Percentiles rank a stretch among this genome's conserved stretches.
phyloP scores from a whole-genome alignment of 78 protist genomes.

The Polysphondylium violaceum region DNA sequence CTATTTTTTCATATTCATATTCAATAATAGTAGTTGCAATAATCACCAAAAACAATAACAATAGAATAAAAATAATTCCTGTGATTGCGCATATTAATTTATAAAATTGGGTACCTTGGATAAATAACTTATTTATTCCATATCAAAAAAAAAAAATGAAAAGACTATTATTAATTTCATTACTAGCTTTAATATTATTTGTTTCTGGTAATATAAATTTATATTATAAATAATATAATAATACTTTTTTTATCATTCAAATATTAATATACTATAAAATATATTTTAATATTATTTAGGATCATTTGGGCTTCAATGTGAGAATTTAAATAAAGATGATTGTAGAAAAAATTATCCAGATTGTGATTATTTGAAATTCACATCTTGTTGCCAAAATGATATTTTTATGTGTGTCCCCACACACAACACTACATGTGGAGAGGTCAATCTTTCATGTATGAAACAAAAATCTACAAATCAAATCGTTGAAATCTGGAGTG shows the following conservation, averaged over 20 bases:
- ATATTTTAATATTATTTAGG: not conserved
- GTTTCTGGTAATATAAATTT: not conserved
- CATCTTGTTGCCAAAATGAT: slow-evolving; percentile 36
- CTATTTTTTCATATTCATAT: no score
- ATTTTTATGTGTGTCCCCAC: not conserved
- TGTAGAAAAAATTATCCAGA: slow-evolving; percentile 17
- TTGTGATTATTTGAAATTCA: slow-evolving; percentile 12
- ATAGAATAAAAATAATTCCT: no score
- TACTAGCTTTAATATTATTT: no score
- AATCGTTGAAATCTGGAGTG: slow-evolving; percentile 45
- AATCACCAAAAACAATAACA: no score
- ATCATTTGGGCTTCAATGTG: not conserved
- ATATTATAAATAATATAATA: no score
- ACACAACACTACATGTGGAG: slow-evolving; percentile 2
- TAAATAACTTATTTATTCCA: no score
- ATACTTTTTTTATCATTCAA: not conserved
- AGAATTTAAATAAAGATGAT: not conserved
- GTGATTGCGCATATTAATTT: no score
- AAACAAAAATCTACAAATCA: slow-evolving; percentile 1
- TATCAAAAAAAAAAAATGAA: no score
- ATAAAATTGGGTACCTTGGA: not conserved
- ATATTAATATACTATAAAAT: no score
- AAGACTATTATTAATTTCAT: not conserved
- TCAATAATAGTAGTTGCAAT: no score
- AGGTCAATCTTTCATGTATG: not conserved